Percentiles rank a stretch among this genome's conserved stretches.
phyloP scores from a whole-genome alignment of 2,329 filamentous ascomycete species.

The Penicillium occitanis region DNA sequence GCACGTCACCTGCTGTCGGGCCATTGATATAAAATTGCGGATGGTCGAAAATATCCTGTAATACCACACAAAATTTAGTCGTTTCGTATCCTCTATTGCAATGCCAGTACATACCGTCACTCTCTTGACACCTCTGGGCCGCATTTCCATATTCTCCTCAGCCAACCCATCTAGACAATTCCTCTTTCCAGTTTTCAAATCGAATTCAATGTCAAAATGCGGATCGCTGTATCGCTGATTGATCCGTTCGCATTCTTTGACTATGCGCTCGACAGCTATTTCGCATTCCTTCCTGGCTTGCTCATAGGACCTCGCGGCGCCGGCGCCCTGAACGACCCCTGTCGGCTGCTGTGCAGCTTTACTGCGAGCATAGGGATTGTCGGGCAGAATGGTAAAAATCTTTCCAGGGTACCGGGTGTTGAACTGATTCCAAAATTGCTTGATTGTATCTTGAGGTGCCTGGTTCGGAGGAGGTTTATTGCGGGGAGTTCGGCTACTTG shows the following conservation, averaged over 20 bases:
- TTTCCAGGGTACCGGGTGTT: constrained; percentile 70
- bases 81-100: not conserved
- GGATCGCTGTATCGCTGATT: constrained; percentile 85
- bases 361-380: constrained; percentile 63
- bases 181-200: constrained; percentile 61
- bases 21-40: constrained; percentile 77
- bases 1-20: constrained; percentile 72
- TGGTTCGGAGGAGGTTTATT: constrained; percentile 43
- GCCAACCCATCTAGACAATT: constrained; percentile 55
- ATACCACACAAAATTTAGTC: not conserved
- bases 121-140: constrained; percentile 72
- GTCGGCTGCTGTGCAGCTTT: constrained; percentile 58
- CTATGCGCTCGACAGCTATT: constrained; percentile 59
- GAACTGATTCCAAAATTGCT: constrained; percentile 73
- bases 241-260: constrained; percentile 66
- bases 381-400: constrained; percentile 69
- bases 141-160: constrained; percentile 39
- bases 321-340: constrained; percentile 55
- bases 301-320: constrained; percentile 67
- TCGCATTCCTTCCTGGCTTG: constrained; percentile 69
- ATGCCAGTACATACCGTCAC: constrained; percentile 51
- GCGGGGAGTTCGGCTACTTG: constrained; percentile 33
- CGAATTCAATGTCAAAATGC: constrained; percentile 81
- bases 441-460: constrained; percentile 66
- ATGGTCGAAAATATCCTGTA: constrained; percentile 72